Percentiles rank a stretch among this genome's conserved stretches.
phyloP scores from a whole-genome alignment of 208 protist genomes.

The Blastocrithidia nonstop region DNA sequence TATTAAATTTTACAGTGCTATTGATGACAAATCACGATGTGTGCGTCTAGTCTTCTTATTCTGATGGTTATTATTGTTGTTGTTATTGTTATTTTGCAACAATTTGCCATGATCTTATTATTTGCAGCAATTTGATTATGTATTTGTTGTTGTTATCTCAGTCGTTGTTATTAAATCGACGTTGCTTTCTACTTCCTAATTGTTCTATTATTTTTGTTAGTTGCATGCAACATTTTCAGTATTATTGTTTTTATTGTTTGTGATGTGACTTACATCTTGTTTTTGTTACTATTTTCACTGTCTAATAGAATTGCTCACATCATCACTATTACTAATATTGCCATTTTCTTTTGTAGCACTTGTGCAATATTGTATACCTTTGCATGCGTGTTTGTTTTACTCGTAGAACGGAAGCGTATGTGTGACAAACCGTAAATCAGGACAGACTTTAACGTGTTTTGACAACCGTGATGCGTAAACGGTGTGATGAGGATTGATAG shows the following conservation, averaged over 20 bases:
- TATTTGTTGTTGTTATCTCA: too few relatives aligned
- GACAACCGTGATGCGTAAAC: constrained; percentile 37
- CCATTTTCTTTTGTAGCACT: background rate
- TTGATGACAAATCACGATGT: too few relatives aligned
- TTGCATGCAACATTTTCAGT: too few relatives aligned
- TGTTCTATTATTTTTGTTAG: too few relatives aligned
- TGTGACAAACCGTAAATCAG: constrained; percentile 37
- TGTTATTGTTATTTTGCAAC: too few relatives aligned
- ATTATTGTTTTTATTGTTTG: background rate
- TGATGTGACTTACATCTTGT: background rate
- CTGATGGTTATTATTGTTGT: too few relatives aligned
- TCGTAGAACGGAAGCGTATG: constrained; percentile 27
- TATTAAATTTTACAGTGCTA: too few relatives aligned
- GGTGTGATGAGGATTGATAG: constrained; percentile 65
- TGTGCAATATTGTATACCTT: constrained; percentile 2
- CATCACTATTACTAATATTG: background rate
- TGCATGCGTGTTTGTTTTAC: constrained; percentile 26
- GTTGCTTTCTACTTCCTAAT: too few relatives aligned
- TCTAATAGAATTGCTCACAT: background rate
- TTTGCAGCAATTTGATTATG: too few relatives aligned
- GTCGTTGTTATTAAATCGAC: too few relatives aligned
- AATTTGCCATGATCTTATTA: too few relatives aligned
- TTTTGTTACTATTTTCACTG: background rate
- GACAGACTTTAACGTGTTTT: constrained; percentile 54
- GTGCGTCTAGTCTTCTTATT: too few relatives aligned